A percentile compares a stretch with the other conserved stretches of the same genome.
Evolutionary conservation across 306 rosid species (phyloP).

Genomic region (Begonia masoniana): DNA sequence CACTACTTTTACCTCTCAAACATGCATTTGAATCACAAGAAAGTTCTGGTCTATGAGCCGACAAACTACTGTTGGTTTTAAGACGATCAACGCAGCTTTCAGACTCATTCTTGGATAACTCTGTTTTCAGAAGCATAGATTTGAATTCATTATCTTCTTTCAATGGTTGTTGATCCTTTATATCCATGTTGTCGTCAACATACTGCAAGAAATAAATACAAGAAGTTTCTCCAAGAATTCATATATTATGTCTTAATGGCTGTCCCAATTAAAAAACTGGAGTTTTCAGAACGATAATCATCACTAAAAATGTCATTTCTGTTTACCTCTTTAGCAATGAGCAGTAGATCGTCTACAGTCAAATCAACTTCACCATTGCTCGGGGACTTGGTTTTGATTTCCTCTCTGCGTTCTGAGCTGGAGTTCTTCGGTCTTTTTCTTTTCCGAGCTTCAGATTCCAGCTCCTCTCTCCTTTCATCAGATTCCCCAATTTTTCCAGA

Average conservation of each 20-base stretch:
- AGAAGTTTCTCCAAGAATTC: no score
- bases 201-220: no score
- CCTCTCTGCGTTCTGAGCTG: conserved; percentile 13
- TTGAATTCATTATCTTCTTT: no score
- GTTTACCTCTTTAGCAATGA: conserved; percentile 60
- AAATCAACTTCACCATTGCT: conserved; percentile 41
- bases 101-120: conserved; percentile 9
- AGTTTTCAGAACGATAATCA: neutral
- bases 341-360: conserved; percentile 55
- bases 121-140: no score
- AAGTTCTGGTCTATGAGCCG: conserved; percentile 13
- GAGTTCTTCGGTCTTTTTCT: conserved; percentile 14
- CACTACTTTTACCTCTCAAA: conserved; percentile 16
- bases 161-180: no score
- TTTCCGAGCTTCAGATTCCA: conserved; percentile 15
- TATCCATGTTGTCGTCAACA: no score
- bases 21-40: conserved; percentile 15
- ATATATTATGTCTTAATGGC: neutral
- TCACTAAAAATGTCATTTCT: neutral
- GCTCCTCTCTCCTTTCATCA: conserved; percentile 8
- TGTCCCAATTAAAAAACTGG: conserved; percentile 3
- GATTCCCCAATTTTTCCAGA: neutral
- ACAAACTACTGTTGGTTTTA: conserved; percentile 10
- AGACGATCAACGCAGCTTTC: conserved; percentile 17
- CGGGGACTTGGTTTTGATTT: conserved; percentile 16